Conservation (phyloP, 2,329 filamentous ascomycete species). For the Cadophora luteo-olivacea region DNA sequence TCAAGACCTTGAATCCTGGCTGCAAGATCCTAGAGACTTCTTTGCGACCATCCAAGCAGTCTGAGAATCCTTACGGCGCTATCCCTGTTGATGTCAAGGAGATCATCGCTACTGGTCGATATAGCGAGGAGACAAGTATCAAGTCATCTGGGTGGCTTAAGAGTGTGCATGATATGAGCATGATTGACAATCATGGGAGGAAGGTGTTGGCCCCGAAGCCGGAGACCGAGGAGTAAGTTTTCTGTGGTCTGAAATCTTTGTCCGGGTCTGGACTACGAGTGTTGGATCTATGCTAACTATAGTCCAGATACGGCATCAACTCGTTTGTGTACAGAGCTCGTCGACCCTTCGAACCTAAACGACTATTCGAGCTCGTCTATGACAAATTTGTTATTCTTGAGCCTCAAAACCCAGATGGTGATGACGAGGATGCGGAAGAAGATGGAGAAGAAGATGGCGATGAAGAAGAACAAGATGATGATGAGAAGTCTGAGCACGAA, state of each 20-base stretch:
- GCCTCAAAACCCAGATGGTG: constrained; percentile 38
- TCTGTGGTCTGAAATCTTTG: too few species aligned
- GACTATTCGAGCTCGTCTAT: constrained; percentile 49
- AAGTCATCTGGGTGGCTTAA: constrained; percentile 73
- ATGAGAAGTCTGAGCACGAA: too few species aligned
- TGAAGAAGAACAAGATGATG: constrained; percentile 28
- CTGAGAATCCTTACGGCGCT: constrained; percentile 47
- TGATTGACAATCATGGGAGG: constrained; percentile 60
- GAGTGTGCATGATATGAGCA: constrained; percentile 71
- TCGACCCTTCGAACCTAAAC: constrained; percentile 54
- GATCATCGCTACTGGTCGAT: constrained; percentile 70
- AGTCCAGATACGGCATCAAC: constrained; percentile 65
- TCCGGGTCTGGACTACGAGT: too few species aligned
- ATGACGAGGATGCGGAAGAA: constrained; percentile 29
- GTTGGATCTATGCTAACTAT: neutral
- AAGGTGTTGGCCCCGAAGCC: constrained; percentile 69
- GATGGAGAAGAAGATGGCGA: constrained; percentile 38
- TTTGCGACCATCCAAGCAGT: constrained; percentile 1
- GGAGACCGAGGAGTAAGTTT: constrained; percentile 67
- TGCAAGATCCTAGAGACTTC: constrained; percentile 67
- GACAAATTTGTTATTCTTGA: constrained; percentile 52
- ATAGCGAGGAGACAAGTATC: constrained; percentile 68
- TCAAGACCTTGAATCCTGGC: constrained; percentile 68
- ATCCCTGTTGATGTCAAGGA: constrained; percentile 61
- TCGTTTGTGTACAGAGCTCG: constrained; percentile 73